Evolutionary conservation across 805 yeast species (phyloP).

Genomic region (Saccharomyces kudriavzevii): DNA sequence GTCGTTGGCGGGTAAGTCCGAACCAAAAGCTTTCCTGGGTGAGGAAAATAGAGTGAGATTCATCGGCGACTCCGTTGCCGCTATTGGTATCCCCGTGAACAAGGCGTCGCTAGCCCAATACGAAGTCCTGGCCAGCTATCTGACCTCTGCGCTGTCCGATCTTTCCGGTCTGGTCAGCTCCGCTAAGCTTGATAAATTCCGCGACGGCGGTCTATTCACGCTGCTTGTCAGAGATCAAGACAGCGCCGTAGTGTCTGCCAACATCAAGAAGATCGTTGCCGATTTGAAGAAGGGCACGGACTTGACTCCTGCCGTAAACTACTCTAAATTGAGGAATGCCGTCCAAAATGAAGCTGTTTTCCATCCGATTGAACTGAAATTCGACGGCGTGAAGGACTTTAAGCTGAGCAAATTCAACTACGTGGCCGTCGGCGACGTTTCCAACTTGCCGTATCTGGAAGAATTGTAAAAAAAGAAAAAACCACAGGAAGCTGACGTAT

Average conservation of each 20-base stretch:
- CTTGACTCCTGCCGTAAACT: slow-evolving; percentile 52
- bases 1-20: slow-evolving; percentile 33
- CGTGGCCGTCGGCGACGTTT: slow-evolving; percentile 84
- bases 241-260: slow-evolving; percentile 50
- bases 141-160: slow-evolving; percentile 52
- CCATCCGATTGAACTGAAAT: slow-evolving; percentile 31
- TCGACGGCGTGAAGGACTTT: slow-evolving; percentile 34
- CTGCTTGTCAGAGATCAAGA: slow-evolving; percentile 53
- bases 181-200: slow-evolving; percentile 52
- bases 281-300: slow-evolving; percentile 45
- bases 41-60: slow-evolving; percentile 63
- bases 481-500: neutral
- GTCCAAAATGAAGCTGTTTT: slow-evolving; percentile 35
- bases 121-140: slow-evolving; percentile 62
- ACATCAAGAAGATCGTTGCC: slow-evolving; percentile 53
- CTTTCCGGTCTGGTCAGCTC: slow-evolving; percentile 44
- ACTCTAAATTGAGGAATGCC: slow-evolving; percentile 38
- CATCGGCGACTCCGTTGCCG: slow-evolving; percentile 60
- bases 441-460: slow-evolving; percentile 78
- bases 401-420: slow-evolving; percentile 63
- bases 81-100: slow-evolving; percentile 72
- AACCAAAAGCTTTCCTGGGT: slow-evolving; percentile 47
- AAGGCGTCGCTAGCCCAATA: slow-evolving; percentile 55
- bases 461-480: slow-evolving; percentile 51
- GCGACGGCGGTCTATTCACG: slow-evolving; percentile 75